Evolutionary conservation across 2,329 filamentous ascomycete species (phyloP).

Genomic region (Fusarium haematococcum): DNA sequence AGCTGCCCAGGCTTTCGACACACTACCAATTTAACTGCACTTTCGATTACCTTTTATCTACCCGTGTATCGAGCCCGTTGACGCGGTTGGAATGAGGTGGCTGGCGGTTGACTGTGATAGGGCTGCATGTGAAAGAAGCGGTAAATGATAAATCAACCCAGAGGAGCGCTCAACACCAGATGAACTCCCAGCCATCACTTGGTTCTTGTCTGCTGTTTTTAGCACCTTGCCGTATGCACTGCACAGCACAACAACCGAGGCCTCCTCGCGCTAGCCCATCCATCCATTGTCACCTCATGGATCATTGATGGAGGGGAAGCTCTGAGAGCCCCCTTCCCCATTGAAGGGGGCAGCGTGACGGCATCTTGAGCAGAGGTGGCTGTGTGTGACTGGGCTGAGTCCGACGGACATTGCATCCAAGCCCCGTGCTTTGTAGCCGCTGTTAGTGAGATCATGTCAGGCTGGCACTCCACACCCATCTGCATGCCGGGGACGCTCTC

Average conservation of each 20-base stretch:
- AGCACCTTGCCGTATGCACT: constrained; percentile 14
- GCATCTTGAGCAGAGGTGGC: constrained; percentile 25
- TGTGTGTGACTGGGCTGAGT: constrained; percentile 36
- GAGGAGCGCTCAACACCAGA: background rate
- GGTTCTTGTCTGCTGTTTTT: background rate
- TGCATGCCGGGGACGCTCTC: background rate
- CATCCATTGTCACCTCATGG: constrained; percentile 5
- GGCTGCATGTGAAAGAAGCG: constrained; percentile 27
- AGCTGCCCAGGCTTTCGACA: background rate
- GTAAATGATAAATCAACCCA: constrained; percentile 1
- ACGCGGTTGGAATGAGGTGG: constrained; percentile 12
- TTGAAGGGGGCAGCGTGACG: constrained; percentile 5
- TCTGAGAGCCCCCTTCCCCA: background rate
- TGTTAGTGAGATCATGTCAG: constrained; percentile 17
- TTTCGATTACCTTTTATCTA: background rate
- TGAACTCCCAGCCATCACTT: constrained; percentile 4
- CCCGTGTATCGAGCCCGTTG: background rate
- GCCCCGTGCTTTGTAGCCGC: constrained; percentile 7
- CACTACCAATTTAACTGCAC: background rate
- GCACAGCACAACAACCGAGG: constrained; percentile 5
- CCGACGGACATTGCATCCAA: constrained; percentile 16
- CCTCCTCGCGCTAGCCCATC: background rate
- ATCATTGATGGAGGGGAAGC: constrained; percentile 8
- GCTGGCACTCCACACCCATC: background rate
- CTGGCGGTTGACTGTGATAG: constrained; percentile 8